Base-by-base conservation (phyloP, 441 rosid species). In the Arabidopsis lyrata region DNA sequence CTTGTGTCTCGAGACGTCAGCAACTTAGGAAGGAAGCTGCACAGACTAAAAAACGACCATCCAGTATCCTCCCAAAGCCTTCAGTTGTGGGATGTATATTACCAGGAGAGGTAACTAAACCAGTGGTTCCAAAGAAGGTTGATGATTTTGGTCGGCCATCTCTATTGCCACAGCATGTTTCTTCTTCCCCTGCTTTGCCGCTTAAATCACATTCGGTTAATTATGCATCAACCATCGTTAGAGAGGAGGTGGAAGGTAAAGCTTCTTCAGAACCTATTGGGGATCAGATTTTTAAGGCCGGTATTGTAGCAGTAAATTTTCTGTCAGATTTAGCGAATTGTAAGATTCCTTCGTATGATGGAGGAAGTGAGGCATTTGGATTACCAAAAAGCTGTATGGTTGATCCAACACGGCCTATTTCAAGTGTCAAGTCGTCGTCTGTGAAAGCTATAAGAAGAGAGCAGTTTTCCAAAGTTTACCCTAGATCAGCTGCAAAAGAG, bases 221-320 rank as follows among this genome's bases (percentile, higher is more conserved):
- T 76, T 86, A 85, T 83, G 92, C 86, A 20, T 73, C 80, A 44
- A 77, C 80, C 15, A 34, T 73, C 63, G 60, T 64, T 49, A 66
- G 83, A 67, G 77, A 81, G 60, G 86, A 86, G 75, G 75, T 78
- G 54, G 85, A 81, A 73, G 76, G n/a, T 58, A 83, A 68, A 31
- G 66, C 87, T 35, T 76, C 95, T 34, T 82, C 93, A 34, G 77
- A 84, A 65, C 87, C 84, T 63, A 78, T 86, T 62, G 78, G 90
- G 20, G 91, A 86, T 64, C 92, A 88, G 71, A 80, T 88, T 68
- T 58, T 86, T 59, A 86, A 74, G 68, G 93, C 84, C 2, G 91
- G 96, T 63, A 74, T 88, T 69, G 86, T 81, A 58, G 87, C 90
- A 0, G 83, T 86, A 52, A 79, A 82, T 61, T 82, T 84, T 66